These are phyloP conservation scores for Colletotrichum eleusines DNA, from an alignment of 2,329 filamentous ascomycete genomes.

Conservation along the genomic window DNA sequence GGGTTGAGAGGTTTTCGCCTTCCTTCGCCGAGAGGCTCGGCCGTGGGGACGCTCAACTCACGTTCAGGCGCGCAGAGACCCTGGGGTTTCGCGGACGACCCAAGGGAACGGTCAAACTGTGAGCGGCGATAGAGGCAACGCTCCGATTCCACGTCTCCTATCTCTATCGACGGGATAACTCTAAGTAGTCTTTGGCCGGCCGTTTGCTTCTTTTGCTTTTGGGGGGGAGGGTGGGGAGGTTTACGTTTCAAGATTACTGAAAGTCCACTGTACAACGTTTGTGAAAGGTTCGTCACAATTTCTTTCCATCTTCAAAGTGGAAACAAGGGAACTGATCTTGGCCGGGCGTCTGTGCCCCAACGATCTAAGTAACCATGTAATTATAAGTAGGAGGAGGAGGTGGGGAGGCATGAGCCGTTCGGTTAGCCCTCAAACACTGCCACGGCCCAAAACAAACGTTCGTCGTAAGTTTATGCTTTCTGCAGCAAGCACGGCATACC, in stretches of 20 bases:
- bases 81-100: neutral
- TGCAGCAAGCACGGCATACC: neutral
- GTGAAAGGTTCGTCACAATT: neutral
- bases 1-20: neutral
- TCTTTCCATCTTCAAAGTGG: neutral
- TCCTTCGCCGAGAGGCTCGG: neutral
- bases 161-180: neutral
- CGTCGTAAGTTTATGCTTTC: constrained; percentile 5
- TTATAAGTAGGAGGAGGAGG: too few relatives aligned
- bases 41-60: neutral
- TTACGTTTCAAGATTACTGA: neutral
- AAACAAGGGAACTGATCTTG: neutral
- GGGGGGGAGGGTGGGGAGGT: too few relatives aligned
- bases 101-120: neutral
- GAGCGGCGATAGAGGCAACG: neutral
- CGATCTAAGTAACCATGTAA: neutral
- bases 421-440: neutral
- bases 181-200: neutral
- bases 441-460: neutral
- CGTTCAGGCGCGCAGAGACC: neutral
- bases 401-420: constrained; percentile 6
- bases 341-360: neutral
- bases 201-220: neutral
- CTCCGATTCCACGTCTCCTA: neutral
- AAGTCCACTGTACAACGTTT: neutral